Percentiles rank a stretch among this genome's conserved stretches.
Evolutionary conservation across 148 eudicot species (phyloP).

Genomic region (Linanthus parryae): DNA sequence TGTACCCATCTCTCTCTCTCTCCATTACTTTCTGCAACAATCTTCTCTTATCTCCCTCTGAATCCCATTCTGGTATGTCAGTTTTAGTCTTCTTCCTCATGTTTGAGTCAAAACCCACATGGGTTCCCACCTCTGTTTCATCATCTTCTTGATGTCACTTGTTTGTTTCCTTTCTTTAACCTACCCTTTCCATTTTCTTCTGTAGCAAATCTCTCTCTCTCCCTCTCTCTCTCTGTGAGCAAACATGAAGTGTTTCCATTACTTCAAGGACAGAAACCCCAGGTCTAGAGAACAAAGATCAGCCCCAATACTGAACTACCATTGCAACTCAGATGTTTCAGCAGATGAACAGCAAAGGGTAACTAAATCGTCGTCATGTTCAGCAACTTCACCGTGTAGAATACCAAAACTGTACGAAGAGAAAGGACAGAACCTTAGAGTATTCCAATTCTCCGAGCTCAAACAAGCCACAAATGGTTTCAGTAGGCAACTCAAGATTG

Average conservation of each 20-base stretch:
- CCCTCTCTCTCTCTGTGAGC: too few relatives aligned
- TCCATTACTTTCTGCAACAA: too few relatives aligned
- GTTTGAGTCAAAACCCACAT: too few relatives aligned
- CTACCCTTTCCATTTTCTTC: too few relatives aligned
- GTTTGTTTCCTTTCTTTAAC: too few relatives aligned
- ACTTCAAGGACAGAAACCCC: conserved; percentile 44
- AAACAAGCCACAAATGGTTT: conserved; percentile 56
- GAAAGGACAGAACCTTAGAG: conserved; percentile 58
- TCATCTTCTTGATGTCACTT: too few relatives aligned
- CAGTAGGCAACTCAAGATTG: conserved; percentile 61
- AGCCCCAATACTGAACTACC: conserved; percentile 54
- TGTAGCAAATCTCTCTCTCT: too few relatives aligned
- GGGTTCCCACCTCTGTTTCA: too few relatives aligned
- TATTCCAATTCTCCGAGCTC: conserved; percentile 52
- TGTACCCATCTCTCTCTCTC: too few relatives aligned
- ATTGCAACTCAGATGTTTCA: conserved; percentile 31
- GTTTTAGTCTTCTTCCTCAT: too few relatives aligned
- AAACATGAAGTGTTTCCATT: conserved; percentile 80
- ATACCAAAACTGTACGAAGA: conserved; percentile 62
- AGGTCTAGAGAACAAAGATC: conserved; percentile 45
- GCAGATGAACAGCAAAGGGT: conserved; percentile 26
- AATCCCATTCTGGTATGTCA: too few relatives aligned
- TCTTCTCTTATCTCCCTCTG: too few relatives aligned
- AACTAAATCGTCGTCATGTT: conserved; percentile 43
- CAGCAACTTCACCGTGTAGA: conserved; percentile 37